phyloP scores from a whole-genome alignment of 2,329 filamentous ascomycete genomes.

The Fusarium sp. region DNA sequence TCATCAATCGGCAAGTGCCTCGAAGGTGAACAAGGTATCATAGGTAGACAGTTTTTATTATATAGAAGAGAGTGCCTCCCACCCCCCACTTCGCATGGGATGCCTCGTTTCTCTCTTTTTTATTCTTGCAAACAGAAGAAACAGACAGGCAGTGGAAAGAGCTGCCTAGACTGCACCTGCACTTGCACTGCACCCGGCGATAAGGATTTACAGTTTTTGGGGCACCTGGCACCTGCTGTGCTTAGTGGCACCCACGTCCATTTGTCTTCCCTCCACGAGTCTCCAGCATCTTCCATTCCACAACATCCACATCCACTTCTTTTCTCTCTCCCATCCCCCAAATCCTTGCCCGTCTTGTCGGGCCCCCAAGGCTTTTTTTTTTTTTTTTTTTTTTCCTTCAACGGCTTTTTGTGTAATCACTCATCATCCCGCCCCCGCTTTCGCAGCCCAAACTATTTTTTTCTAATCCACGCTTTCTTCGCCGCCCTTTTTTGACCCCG shows the following conservation, averaged over 20 bases:
- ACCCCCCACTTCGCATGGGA: neutral
- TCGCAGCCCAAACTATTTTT: neutral
- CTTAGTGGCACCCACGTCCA: neutral
- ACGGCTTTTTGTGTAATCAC: slow-evolving; percentile 11
- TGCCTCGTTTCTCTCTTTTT: slow-evolving; percentile 19
- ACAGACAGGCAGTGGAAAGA: slow-evolving; percentile 20
- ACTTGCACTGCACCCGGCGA: slow-evolving; percentile 19
- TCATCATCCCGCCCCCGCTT: neutral
- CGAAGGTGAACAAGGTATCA: neutral
- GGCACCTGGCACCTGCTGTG: neutral
- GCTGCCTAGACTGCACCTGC: slow-evolving; percentile 1
- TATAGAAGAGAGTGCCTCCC: neutral
- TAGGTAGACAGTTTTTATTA: neutral
- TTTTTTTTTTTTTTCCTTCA: slow-evolving; percentile 11
- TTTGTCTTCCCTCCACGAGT: slow-evolving; percentile 12
- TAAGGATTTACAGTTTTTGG: slow-evolving; percentile 36
- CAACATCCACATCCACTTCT: slow-evolving; percentile 10
- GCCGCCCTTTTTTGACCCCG: neutral
- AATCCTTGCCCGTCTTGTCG: neutral
- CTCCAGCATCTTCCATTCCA: slow-evolving; percentile 23
- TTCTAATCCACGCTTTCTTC: neutral
- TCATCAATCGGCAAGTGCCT: slow-evolving; percentile 6
- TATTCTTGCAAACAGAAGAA: slow-evolving; percentile 13
- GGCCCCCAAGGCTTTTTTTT: slow-evolving; percentile 24
- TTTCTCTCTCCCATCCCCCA: neutral